Conservation (phyloP, 1,284 basidiomycete species). For the Meripilus lineatus region DNA sequence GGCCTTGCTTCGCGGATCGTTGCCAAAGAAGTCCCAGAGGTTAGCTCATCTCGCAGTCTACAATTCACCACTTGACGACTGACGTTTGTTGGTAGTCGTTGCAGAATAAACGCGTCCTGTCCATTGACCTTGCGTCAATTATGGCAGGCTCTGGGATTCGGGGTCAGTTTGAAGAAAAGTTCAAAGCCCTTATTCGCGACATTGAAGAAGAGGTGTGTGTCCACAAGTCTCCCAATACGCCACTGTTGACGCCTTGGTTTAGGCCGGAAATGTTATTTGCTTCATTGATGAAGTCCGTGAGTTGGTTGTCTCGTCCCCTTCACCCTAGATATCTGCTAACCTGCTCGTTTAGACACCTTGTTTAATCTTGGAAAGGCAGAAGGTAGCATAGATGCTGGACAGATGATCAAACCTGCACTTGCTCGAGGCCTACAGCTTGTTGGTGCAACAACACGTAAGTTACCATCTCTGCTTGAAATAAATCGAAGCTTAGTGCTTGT, state of each 20-base stretch:
- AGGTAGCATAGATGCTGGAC: constrained; percentile 87
- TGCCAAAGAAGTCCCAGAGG: constrained; percentile 88
- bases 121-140: constrained; percentile 77
- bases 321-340: constrained; percentile 6
- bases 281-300: constrained; percentile 91
- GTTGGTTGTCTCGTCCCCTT: constrained; percentile 24
- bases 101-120: constrained; percentile 77
- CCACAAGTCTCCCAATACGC: neutral
- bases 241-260: constrained; percentile 1
- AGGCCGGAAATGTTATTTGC: constrained; percentile 73
- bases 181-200: constrained; percentile 81
- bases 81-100: constrained; percentile 49
- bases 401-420: constrained; percentile 88
- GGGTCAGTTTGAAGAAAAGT: constrained; percentile 90
- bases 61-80: constrained; percentile 2
- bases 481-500: constrained; percentile 1
- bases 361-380: constrained; percentile 90
- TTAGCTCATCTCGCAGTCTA: constrained; percentile 25
- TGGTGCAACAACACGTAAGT: constrained; percentile 80
- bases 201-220: constrained; percentile 76
- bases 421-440: constrained; percentile 84
- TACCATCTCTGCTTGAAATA: neutral
- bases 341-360: constrained; percentile 49
- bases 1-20: constrained; percentile 88
- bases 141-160: constrained; percentile 87